phyloP scores from a whole-genome alignment of 2,329 filamentous ascomycete genomes.

The Ceratocystis huliohia region DNA sequence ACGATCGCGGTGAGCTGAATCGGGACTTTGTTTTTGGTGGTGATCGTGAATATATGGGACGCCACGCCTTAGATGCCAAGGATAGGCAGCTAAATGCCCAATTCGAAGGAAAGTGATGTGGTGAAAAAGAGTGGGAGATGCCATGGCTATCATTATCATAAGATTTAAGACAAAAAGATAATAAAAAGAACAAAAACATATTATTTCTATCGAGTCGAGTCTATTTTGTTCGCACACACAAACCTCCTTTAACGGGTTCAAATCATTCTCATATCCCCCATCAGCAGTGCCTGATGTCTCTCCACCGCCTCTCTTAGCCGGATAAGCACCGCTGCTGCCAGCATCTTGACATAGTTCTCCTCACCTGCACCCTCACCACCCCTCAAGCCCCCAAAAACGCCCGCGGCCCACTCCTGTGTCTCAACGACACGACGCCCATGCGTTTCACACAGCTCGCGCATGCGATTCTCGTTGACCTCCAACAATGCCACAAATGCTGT shows the following conservation, averaged over 20 bases:
- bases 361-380: conserved; percentile 43
- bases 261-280: conserved; percentile 44
- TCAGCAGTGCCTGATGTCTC: conserved; percentile 61
- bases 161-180: neutral
- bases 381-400: conserved; percentile 53
- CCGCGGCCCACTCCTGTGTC: conserved; percentile 72
- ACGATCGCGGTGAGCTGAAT: neutral
- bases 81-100: neutral
- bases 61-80: neutral
- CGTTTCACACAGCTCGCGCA: conserved; percentile 57
- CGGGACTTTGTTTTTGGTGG: neutral
- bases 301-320: conserved; percentile 70
- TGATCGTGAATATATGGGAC: neutral
- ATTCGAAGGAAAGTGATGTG: neutral
- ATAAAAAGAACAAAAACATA: neutral
- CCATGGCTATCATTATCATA: neutral
- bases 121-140: neutral
- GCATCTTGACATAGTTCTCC: conserved; percentile 65
- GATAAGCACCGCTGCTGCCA: conserved; percentile 66
- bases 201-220: neutral
- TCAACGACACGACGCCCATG: conserved; percentile 70
- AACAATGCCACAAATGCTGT: conserved; percentile 68
- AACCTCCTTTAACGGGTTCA: neutral
- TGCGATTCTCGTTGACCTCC: conserved; percentile 65
- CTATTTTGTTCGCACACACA: neutral